Evolutionary conservation across 208 protist genomes (phyloP).

Genomic region (Trypanosoma platydactyli): DNA sequence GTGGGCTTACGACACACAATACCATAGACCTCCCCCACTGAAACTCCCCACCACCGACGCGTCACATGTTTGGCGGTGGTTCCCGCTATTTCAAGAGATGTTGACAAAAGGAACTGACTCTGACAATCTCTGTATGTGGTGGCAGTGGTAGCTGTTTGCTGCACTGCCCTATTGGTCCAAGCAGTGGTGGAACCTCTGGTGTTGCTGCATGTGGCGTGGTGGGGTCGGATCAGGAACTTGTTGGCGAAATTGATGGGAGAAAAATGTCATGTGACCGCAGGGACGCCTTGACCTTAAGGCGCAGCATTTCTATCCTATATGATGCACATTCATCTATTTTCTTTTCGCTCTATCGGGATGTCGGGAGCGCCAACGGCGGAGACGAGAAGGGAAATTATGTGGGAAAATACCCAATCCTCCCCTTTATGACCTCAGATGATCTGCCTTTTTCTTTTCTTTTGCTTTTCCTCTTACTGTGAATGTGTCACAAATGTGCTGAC

Average conservation of each 20-base stretch:
- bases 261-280: not conserved
- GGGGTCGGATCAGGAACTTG: constrained; percentile 11
- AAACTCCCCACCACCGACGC: constrained; percentile 16
- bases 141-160: too few species aligned
- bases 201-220: not conserved
- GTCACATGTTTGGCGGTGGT: constrained; percentile 31
- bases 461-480: too few species aligned
- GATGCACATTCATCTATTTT: constrained; percentile 4
- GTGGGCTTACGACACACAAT: constrained; percentile 21
- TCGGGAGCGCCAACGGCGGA: too few species aligned
- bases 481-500: too few species aligned
- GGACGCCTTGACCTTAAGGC: not conserved
- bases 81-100: constrained; percentile 46
- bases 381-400: too few species aligned
- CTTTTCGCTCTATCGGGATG: not conserved
- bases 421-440: too few species aligned
- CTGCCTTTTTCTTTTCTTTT: too few species aligned
- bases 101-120: constrained; percentile 28
- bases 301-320: constrained; percentile 11
- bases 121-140: too few species aligned
- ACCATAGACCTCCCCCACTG: constrained; percentile 25
- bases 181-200: not conserved
- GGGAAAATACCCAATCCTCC: too few species aligned
- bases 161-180: not conserved
- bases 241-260: constrained; percentile 9